Conservation (phyloP, 139 green algal genomes). For the Zygnema circumcarinatum region DNA sequence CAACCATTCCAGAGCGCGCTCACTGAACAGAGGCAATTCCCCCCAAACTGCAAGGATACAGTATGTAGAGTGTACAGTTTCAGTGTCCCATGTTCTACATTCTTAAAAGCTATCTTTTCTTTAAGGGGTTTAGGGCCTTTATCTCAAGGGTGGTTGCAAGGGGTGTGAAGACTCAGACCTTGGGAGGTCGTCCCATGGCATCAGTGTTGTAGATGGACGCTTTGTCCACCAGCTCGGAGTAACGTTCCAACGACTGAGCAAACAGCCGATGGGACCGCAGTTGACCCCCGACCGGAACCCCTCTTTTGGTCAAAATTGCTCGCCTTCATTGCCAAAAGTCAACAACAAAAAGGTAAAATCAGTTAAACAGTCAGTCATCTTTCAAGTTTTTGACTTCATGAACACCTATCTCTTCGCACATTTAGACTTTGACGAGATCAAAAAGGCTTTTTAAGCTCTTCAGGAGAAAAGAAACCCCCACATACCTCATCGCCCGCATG, state of each 20-base stretch:
- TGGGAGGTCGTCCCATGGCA: neutral
- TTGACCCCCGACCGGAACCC: constrained; percentile 28
- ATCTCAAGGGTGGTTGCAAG: neutral
- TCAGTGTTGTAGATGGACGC: constrained; percentile 28
- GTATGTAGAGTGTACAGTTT: neutral
- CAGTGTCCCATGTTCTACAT: neutral
- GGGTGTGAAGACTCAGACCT: neutral
- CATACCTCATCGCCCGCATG: constrained; percentile 38
- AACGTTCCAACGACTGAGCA: constrained; percentile 18
- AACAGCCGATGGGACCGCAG: constrained; percentile 44
- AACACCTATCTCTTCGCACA: no score
- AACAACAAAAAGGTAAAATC: neutral
- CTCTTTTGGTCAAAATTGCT: constrained; percentile 34
- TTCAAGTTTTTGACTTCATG: no score
- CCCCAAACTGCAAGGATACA: neutral
- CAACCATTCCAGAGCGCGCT: neutral
- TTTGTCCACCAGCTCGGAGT: constrained; percentile 32
- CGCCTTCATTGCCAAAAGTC: no score
- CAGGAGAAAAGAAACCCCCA: no score
- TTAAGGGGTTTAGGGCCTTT: neutral
- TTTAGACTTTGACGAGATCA: no score
- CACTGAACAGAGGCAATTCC: neutral
- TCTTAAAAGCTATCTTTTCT: neutral
- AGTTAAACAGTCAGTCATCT: neutral
- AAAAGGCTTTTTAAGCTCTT: no score